phyloP scores from a whole-genome alignment of 2,329 filamentous ascomycete species.

The Lasiodiplodia sp. region DNA sequence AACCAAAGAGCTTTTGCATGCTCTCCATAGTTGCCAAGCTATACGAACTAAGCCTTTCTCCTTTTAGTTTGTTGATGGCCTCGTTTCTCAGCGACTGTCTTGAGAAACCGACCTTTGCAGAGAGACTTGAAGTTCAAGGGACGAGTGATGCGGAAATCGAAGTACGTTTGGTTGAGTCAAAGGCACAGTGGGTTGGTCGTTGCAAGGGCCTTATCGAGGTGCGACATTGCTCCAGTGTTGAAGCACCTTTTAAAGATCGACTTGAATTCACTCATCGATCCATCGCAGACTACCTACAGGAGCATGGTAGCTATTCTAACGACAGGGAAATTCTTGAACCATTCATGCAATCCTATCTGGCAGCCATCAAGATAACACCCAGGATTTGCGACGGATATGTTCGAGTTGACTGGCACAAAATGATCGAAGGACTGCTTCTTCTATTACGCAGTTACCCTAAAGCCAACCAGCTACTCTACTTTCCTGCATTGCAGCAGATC shows the following conservation, averaged over 20 bases:
- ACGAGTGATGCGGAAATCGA: neutral
- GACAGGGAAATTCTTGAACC: neutral
- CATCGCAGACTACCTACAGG: neutral
- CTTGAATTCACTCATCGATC: neutral
- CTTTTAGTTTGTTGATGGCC: neutral
- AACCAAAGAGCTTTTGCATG: neutral
- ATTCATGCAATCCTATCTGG: neutral
- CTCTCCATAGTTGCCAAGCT: neutral
- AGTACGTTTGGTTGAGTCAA: neutral
- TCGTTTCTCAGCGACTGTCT: neutral
- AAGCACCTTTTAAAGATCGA: too few relatives aligned
- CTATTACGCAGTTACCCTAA: neutral
- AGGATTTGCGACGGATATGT: too few relatives aligned
- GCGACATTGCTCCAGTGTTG: accelerated
- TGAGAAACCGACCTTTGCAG: neutral
- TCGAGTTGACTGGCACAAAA: too few relatives aligned
- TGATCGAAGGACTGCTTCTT: neutral
- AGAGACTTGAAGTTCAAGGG: neutral
- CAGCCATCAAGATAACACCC: neutral
- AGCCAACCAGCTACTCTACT: too few relatives aligned
- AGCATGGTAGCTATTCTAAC: neutral
- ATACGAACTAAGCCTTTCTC: neutral
- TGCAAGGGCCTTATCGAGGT: neutral
- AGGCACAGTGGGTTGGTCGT: neutral
- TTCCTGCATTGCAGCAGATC: too few relatives aligned